Evolutionary conservation across 108 stramenopile species (phyloP).

Genomic region (Chaetoceros tenuissimus): DNA sequence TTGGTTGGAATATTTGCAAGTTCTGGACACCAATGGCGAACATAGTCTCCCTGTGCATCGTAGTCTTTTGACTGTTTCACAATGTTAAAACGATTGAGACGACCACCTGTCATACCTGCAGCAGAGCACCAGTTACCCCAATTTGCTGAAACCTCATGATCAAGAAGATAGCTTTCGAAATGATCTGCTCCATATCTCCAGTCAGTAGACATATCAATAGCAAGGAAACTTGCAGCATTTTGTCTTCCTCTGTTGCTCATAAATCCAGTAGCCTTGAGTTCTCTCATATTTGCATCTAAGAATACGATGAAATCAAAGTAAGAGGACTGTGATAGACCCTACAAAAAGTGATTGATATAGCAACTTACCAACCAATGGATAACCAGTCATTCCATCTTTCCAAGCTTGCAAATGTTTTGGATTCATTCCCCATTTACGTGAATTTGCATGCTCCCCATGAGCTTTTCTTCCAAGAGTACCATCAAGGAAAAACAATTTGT

Average conservation of each 20-base stretch:
- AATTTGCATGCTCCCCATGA: slow-evolving; percentile 7
- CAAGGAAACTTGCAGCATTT: slow-evolving; percentile 90
- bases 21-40: slow-evolving; percentile 93
- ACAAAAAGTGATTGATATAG: too few relatives aligned
- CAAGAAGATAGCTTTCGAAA: slow-evolving; percentile 88
- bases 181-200: slow-evolving; percentile 92
- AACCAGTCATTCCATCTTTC: slow-evolving; percentile 79
- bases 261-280: slow-evolving; percentile 91
- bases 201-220: slow-evolving; percentile 89
- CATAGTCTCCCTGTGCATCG: slow-evolving; percentile 91
- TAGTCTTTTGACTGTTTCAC: slow-evolving; percentile 94
- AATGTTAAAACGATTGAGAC: slow-evolving; percentile 89
- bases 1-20: slow-evolving; percentile 68
- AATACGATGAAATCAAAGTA: too few relatives aligned
- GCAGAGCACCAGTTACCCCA: slow-evolving; percentile 92
- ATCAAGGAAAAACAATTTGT: slow-evolving; percentile 64
- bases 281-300: slow-evolving; percentile 99
- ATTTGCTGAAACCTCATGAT: slow-evolving; percentile 93
- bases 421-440: slow-evolving; percentile 51
- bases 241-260: slow-evolving; percentile 97
- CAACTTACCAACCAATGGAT: slow-evolving; percentile 87
- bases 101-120: slow-evolving; percentile 91
- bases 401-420: slow-evolving; percentile 50
- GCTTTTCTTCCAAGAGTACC: slow-evolving; percentile 44
- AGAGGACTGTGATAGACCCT: too few relatives aligned